These are phyloP conservation scores for Brettanomyces bruxellensis DNA, from an alignment of 805 yeast species.

Conservation along the genomic window DNA sequence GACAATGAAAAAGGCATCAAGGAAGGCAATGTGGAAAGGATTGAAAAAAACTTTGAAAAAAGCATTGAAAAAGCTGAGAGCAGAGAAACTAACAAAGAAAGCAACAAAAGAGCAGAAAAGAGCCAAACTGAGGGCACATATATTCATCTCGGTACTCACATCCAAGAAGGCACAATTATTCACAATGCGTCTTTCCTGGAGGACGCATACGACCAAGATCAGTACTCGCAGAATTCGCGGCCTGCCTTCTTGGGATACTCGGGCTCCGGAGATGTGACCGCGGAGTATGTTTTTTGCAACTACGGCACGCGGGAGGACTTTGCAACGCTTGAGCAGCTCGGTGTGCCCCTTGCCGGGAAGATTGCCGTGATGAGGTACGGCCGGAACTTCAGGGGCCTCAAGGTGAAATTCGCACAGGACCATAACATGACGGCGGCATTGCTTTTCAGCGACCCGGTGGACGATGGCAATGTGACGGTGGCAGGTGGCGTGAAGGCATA, in stretches of 20 bases:
- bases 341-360: conserved; percentile 45
- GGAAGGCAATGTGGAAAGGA: not conserved
- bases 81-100: too few species aligned
- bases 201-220: conserved; percentile 39
- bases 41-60: too few species aligned
- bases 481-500: conserved; percentile 55
- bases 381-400: conserved; percentile 57
- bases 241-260: conserved; percentile 76
- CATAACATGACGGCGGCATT: conserved; percentile 60
- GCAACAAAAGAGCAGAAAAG: too few species aligned
- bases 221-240: conserved; percentile 38
- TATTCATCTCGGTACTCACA: too few species aligned
- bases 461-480: conserved; percentile 43
- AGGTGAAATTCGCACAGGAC: conserved; percentile 69
- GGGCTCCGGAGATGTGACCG: conserved; percentile 68
- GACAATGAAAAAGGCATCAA: conserved; percentile 11
- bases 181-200: conserved; percentile 48
- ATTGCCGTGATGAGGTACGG: conserved; percentile 67
- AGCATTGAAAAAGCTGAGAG: too few species aligned
- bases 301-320: conserved; percentile 61
- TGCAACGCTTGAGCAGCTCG: conserved; percentile 33
- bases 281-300: conserved; percentile 55
- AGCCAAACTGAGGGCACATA: too few species aligned
- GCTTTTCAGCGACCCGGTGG: conserved; percentile 63
- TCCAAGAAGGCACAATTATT: conserved; percentile 17